phyloP scores from a whole-genome alignment of 306 rosid genomes.

The Trifolium repens region DNA sequence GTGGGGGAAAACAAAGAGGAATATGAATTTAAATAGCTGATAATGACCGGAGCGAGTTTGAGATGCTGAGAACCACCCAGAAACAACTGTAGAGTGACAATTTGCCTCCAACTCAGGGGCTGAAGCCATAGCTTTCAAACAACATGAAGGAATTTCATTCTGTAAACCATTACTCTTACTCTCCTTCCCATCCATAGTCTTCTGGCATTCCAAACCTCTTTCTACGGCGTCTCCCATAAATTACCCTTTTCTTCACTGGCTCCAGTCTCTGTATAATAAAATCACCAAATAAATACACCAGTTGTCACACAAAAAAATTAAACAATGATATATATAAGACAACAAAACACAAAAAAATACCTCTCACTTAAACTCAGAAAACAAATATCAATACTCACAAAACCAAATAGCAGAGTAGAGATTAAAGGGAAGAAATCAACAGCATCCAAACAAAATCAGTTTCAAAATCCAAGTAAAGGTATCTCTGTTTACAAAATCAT shows the following conservation, averaged over 20 bases:
- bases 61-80: constrained; percentile 98
- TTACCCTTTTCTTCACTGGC: constrained; percentile 69
- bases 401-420: not conserved
- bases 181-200: constrained; percentile 99
- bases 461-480: constrained; percentile 28
- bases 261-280: constrained; percentile 77
- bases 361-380: constrained; percentile 5
- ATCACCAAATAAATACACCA: not conserved
- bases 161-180: constrained; percentile 58
- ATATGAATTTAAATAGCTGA: constrained; percentile 40
- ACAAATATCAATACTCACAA: constrained; percentile 17
- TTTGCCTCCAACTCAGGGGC: constrained; percentile 74
- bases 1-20: not conserved
- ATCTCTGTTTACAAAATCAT: constrained; percentile 28
- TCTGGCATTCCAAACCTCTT: constrained; percentile 99
- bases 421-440: constrained; percentile 1
- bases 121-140: constrained; percentile 86
- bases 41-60: constrained; percentile 78
- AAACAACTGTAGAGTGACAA: constrained; percentile 94
- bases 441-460: constrained; percentile 18
- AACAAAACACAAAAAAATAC: constrained; percentile 17
- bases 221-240: constrained; percentile 90
- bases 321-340: constrained; percentile 16
- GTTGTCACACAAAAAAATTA: not conserved
- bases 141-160: constrained; percentile 84